These are phyloP conservation scores for Fistulinella staudtii DNA, from an alignment of 1,284 basidiomycete species.

Conservation along the genomic window DNA sequence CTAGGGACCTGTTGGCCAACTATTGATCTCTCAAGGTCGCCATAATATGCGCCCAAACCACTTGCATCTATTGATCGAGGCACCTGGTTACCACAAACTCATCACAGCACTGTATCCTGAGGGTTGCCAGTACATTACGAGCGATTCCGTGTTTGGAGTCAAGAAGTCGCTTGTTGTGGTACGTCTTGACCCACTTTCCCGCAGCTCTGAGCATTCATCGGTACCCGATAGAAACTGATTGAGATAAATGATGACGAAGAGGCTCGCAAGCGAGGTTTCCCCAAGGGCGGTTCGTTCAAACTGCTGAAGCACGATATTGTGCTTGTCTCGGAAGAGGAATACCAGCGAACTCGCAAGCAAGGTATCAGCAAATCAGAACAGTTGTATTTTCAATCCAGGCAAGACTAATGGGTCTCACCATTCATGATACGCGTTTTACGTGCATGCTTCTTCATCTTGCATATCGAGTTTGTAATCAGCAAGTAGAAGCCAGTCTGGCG, in stretches of 20 bases:
- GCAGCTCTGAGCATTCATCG: not conserved
- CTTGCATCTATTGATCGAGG: constrained; percentile 70
- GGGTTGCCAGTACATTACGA: constrained; percentile 61
- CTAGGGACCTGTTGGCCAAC: constrained; percentile 68
- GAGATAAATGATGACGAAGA: constrained; percentile 50
- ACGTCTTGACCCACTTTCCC: constrained; percentile 20
- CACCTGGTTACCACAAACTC: constrained; percentile 68
- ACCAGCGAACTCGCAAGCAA: constrained; percentile 7
- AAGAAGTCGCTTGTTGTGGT: constrained; percentile 60
- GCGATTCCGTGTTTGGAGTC: constrained; percentile 78
- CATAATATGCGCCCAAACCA: constrained; percentile 81
- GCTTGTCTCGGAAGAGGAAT: constrained; percentile 41
- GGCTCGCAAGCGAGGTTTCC: constrained; percentile 59
- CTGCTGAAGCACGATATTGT: constrained; percentile 60
- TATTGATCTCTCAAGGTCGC: constrained; percentile 57
- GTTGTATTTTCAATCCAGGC: no score
- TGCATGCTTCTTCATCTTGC: not conserved
- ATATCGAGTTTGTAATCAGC: not conserved
- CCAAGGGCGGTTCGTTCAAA: constrained; percentile 55
- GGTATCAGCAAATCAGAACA: constrained; percentile 1
- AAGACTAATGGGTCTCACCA: no score
- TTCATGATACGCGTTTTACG: not conserved
- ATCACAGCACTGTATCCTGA: constrained; percentile 74
- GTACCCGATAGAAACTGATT: constrained; percentile 40
- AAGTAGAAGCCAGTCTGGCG: no score